A percentile compares a stretch with the other conserved stretches of the same genome.
Conservation (phyloP, 2,329 filamentous ascomycete species). For the Colletotrichum abscissum region DNA sequence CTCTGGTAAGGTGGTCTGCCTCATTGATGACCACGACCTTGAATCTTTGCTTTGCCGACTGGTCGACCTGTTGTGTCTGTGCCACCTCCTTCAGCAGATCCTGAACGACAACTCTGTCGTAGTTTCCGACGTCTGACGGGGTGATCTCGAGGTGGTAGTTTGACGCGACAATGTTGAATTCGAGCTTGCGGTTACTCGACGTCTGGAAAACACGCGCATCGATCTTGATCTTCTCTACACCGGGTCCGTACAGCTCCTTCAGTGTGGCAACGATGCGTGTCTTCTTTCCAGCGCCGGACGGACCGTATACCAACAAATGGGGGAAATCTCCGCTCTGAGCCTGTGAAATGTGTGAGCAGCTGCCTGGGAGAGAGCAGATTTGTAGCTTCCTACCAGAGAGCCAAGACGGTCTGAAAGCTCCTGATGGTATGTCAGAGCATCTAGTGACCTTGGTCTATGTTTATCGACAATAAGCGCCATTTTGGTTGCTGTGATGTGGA, state of each 20-base stretch:
- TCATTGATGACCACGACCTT: conserved; percentile 99
- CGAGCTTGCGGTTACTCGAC: conserved; percentile 93
- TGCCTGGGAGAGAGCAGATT: background rate
- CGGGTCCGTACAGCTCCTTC: conserved; percentile 93
- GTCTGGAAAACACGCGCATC: conserved; percentile 97
- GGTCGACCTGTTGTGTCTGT: conserved; percentile 98
- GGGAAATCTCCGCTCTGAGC: conserved; percentile 98
- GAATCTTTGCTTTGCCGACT: conserved; percentile 89
- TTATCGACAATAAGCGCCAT: conserved; percentile 81
- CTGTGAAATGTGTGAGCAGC: conserved; percentile 56
- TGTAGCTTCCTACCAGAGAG: conserved; percentile 74
- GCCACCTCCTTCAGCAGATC: conserved; percentile 97
- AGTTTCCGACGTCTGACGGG: conserved; percentile 94
- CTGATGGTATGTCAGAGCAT: conserved; percentile 85
- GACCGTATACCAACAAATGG: conserved; percentile 96
- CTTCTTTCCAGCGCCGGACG: conserved; percentile 97
- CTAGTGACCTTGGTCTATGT: conserved; percentile 78
- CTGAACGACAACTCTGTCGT: conserved; percentile 95
- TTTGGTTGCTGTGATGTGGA: conserved; percentile 37
- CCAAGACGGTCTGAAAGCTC: conserved; percentile 89
- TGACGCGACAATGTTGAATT: conserved; percentile 98
- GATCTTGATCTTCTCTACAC: conserved; percentile 99
- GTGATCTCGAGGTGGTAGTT: conserved; percentile 99
- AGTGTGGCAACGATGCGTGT: conserved; percentile 95
- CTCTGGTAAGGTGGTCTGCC: conserved; percentile 91